phyloP scores from a whole-genome alignment of 75 land plant species.

The Sequoia sempervirens region DNA sequence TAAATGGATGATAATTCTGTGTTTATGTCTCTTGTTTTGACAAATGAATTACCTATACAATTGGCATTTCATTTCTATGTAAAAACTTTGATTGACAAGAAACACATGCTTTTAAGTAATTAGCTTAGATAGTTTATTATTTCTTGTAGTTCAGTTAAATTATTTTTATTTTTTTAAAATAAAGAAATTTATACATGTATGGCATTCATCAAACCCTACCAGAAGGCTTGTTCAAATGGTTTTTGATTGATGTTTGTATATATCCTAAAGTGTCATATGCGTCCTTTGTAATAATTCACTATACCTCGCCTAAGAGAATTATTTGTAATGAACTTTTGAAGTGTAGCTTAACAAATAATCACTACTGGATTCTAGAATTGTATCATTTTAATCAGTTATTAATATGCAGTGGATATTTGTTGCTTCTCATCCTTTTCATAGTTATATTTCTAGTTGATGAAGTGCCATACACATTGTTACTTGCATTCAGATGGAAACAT shows the following conservation, averaged over 20 bases:
- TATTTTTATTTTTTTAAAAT: neutral
- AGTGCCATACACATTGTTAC: no score
- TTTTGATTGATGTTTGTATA: neutral
- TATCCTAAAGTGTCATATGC: neutral
- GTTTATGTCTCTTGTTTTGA: neutral
- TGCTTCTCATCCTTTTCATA: neutral
- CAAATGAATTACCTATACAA: neutral
- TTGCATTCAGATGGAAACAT: no score
- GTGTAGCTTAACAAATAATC: no score
- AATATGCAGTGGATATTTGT: neutral
- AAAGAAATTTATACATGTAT: neutral
- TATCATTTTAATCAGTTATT: neutral
- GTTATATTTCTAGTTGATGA: neutral
- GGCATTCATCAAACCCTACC: neutral
- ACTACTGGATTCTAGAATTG: no score
- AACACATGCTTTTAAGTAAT: neutral
- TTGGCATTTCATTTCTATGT: neutral
- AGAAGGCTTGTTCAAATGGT: neutral
- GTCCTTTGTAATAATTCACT: neutral
- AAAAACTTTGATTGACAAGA: neutral
- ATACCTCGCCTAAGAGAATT: neutral
- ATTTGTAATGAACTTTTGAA: neutral
- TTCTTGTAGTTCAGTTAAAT: neutral
- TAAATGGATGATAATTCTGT: neutral
- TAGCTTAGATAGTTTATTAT: neutral